Conservation (phyloP, 139 green algal species). For the Pedinophyceae sp. region DNA sequence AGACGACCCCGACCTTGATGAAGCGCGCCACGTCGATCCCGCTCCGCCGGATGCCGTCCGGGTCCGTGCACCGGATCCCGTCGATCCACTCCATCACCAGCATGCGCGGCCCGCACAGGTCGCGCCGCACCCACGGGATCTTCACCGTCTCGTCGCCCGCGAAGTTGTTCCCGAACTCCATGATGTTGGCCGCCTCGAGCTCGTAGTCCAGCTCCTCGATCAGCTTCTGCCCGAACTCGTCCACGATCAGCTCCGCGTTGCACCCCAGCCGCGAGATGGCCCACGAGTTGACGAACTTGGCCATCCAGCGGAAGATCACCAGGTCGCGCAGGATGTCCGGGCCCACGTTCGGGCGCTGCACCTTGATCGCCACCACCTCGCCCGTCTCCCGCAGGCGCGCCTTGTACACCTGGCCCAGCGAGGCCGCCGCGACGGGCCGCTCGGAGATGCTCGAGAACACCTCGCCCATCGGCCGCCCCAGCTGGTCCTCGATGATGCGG, state of each 20-base stretch:
- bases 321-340: slow-evolving; percentile 86
- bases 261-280: neutral
- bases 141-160: slow-evolving; percentile 81
- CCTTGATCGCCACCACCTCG: slow-evolving; percentile 87
- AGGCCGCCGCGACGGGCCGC: slow-evolving; percentile 75
- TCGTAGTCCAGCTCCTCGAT: slow-evolving; percentile 97
- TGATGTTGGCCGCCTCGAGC: slow-evolving; percentile 83
- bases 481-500: slow-evolving; percentile 72
- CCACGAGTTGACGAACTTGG: slow-evolving; percentile 44
- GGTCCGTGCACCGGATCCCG: slow-evolving; percentile 82
- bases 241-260: slow-evolving; percentile 75
- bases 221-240: slow-evolving; percentile 99
- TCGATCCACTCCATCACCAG: slow-evolving; percentile 99
- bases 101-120: slow-evolving; percentile 53
- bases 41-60: slow-evolving; percentile 12
- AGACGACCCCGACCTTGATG: slow-evolving; percentile 81
- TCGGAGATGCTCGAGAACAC: slow-evolving; percentile 77
- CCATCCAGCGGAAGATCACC: slow-evolving; percentile 79
- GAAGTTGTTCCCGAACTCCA: slow-evolving; percentile 90
- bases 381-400: slow-evolving; percentile 68
- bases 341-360: slow-evolving; percentile 80
- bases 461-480: slow-evolving; percentile 57
- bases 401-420: slow-evolving; percentile 84
- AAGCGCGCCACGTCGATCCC: slow-evolving; percentile 30
- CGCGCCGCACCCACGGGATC: slow-evolving; percentile 79